Conservation (phyloP, 768 basidiomycete species). For the Panus rudis region DNA sequence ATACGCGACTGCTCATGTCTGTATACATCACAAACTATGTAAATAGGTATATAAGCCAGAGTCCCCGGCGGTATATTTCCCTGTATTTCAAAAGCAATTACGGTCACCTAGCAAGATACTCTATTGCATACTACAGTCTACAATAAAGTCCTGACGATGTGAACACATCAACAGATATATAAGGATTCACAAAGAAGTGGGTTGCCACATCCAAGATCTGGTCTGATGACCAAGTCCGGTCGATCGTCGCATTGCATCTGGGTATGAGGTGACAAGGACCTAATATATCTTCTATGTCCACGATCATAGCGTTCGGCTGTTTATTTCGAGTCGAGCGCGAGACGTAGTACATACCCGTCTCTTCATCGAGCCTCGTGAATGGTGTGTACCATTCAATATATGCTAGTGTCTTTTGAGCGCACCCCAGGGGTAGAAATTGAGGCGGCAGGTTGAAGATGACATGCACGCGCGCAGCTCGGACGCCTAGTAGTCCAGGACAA, state of each 20-base stretch:
- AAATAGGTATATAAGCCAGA: no score
- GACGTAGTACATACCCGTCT: not conserved
- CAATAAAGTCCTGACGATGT: not conserved
- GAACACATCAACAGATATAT: slow-evolving; percentile 3
- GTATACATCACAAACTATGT: no score
- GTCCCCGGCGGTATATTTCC: no score
- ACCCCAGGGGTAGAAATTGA: no score
- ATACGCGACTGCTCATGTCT: no score
- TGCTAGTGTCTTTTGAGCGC: no score
- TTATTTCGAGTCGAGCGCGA: not conserved
- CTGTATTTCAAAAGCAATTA: no score
- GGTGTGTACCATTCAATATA: slow-evolving; percentile 6
- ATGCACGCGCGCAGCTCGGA: slow-evolving; percentile 2
- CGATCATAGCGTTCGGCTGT: not conserved
- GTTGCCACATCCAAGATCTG: slow-evolving; percentile 1
- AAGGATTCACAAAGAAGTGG: slow-evolving; percentile 4
- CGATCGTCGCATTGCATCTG: not conserved
- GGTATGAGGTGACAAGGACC: not conserved
- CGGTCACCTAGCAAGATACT: no score
- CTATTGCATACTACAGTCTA: no score
- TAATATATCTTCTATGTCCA: no score
- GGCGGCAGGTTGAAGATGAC: slow-evolving; percentile 3
- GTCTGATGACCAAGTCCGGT: not conserved
- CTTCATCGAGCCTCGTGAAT: not conserved
- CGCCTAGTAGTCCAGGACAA: not conserved